These are phyloP conservation scores for Breynia disticha DNA, from an alignment of 441 rosid species.

Conservation along the genomic window DNA sequence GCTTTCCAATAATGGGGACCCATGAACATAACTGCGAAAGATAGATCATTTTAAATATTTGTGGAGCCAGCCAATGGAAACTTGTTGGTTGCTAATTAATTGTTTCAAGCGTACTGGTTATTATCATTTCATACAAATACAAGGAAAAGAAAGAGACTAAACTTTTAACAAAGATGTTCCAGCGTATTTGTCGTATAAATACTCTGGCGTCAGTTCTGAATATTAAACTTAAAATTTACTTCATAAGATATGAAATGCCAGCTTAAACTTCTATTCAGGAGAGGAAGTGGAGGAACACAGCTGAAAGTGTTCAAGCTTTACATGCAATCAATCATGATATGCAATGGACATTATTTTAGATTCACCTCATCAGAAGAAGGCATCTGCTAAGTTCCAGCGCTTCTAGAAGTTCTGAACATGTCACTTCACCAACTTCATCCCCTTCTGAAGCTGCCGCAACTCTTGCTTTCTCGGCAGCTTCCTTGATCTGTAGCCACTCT, in stretches of 20 bases:
- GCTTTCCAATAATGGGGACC: conserved; percentile 85
- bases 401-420: conserved; percentile 94
- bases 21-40: conserved; percentile 85
- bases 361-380: conserved; percentile 92
- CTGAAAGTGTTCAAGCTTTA: too few relatives aligned
- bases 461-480: conserved; percentile 92
- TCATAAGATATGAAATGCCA: too few relatives aligned
- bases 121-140: too few relatives aligned
- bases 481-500: conserved; percentile 91
- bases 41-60: not conserved
- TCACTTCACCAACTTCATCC: conserved; percentile 85
- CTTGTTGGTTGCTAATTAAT: not conserved
- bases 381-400: conserved; percentile 99
- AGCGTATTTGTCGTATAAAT: too few relatives aligned
- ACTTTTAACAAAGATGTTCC: too few relatives aligned
- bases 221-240: too few relatives aligned
- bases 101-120: not conserved
- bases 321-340: not conserved
- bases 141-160: too few relatives aligned
- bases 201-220: too few relatives aligned
- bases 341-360: conserved; percentile 7
- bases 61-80: too few relatives aligned
- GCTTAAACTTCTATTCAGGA: too few relatives aligned
- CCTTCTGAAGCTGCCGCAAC: conserved; percentile 60
- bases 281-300: too few relatives aligned